Conservation (phyloP, 106 monocot genomes). For the Dioscorea alata region DNA sequence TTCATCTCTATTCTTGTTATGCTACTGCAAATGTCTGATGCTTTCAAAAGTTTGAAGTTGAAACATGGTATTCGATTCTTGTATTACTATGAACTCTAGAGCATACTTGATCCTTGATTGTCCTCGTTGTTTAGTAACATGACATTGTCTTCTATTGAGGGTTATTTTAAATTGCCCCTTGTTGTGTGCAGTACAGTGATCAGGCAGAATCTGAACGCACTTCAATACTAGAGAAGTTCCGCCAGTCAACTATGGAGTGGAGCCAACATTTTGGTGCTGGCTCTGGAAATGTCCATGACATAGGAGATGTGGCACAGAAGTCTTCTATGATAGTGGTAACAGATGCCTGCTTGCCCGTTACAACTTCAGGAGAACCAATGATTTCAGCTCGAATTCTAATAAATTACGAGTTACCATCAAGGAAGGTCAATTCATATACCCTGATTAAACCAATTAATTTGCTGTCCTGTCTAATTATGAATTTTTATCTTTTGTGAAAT, state of each 20-base stretch:
- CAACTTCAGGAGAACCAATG: constrained; percentile 43
- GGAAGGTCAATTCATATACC: constrained; percentile 34
- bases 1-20: no score
- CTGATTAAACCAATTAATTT: no score
- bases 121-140: not conserved
- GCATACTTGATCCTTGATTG: no score
- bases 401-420: constrained; percentile 64
- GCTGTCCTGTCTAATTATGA: no score
- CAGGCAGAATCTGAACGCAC: constrained; percentile 57
- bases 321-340: constrained; percentile 58
- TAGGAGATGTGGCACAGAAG: constrained; percentile 22
- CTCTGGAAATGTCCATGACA: constrained; percentile 28
- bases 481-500: no score
- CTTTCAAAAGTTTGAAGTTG: no score
- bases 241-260: constrained; percentile 47
- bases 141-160: not conserved
- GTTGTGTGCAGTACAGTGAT: constrained; percentile 56
- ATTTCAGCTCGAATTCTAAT: constrained; percentile 53
- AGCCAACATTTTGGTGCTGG: constrained; percentile 21
- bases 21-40: no score
- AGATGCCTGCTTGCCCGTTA: constrained; percentile 62
- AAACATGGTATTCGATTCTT: no score
- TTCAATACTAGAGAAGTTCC: constrained; percentile 51
- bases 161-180: no score
- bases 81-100: no score